These are phyloP conservation scores for Leishmania tarentolae DNA, from an alignment of 208 protist species.

Conservation along the genomic window DNA sequence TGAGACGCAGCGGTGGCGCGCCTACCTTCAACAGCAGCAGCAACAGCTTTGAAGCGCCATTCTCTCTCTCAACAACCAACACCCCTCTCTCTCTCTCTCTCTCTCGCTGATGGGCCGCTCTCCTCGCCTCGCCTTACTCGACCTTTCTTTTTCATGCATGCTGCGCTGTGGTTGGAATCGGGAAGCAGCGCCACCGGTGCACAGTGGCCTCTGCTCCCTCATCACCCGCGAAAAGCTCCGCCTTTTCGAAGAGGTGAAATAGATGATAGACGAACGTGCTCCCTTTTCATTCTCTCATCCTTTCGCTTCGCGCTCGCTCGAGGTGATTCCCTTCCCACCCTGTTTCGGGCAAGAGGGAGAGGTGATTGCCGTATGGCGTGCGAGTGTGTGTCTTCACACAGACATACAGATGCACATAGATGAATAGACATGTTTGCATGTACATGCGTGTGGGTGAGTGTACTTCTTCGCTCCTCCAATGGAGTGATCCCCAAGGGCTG, in stretches of 20 bases:
- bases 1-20: slow-evolving; percentile 60
- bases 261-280: neutral
- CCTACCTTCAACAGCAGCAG: slow-evolving; percentile 33
- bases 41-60: neutral
- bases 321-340: neutral
- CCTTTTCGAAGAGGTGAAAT: neutral
- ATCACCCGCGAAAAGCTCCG: neutral
- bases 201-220: neutral
- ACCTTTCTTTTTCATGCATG: neutral
- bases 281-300: neutral
- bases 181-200: neutral
- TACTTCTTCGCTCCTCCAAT: neutral
- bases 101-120: neutral
- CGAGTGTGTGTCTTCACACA: neutral
- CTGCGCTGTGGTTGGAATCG: neutral
- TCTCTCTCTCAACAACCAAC: no score
- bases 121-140: neutral
- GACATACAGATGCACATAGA: neutral
- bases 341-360: neutral
- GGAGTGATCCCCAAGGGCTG: neutral
- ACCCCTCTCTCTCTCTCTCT: neutral
- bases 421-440: neutral
- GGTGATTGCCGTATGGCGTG: no score
- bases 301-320: neutral
- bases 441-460: neutral